Evolutionary conservation across 2,329 filamentous ascomycete species (phyloP).

Genomic region (Thermoascus crustaceus): DNA sequence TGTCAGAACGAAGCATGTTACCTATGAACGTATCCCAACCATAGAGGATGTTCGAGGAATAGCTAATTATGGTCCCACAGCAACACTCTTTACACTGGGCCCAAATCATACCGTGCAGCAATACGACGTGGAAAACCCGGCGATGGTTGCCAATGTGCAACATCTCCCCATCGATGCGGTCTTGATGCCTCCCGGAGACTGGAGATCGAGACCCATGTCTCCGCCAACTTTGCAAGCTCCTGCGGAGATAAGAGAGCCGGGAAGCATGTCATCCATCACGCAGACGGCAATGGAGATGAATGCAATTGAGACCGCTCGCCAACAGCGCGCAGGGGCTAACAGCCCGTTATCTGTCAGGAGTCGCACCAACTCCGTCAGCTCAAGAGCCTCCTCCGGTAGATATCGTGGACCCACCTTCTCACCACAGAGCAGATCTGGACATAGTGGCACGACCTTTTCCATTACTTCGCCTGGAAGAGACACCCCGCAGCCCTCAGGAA

Average conservation of each 20-base stretch:
- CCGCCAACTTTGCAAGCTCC: slow-evolving; percentile 26
- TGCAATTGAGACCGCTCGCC: slow-evolving; percentile 52
- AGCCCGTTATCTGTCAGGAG: slow-evolving; percentile 59
- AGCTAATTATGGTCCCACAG: slow-evolving; percentile 79
- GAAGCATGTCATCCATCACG: slow-evolving; percentile 62
- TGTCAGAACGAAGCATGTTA: slow-evolving; percentile 94
- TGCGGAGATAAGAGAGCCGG: slow-evolving; percentile 63
- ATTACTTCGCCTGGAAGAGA: slow-evolving; percentile 28
- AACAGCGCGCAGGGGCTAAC: slow-evolving; percentile 55
- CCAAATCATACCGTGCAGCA: slow-evolving; percentile 86
- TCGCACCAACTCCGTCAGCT: slow-evolving; percentile 55
- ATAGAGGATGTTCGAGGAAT: slow-evolving; percentile 72
- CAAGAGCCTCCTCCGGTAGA: slow-evolving; percentile 45
- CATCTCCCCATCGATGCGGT: slow-evolving; percentile 72
- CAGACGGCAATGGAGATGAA: slow-evolving; percentile 66
- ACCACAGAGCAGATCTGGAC: slow-evolving; percentile 33
- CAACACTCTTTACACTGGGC: slow-evolving; percentile 85
- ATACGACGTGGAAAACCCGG: slow-evolving; percentile 80
- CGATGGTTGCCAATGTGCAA: slow-evolving; percentile 79
- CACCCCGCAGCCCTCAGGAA: slow-evolving; percentile 28
- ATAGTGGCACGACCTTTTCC: slow-evolving; percentile 40
- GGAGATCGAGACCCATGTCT: slow-evolving; percentile 18
- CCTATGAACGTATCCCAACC: slow-evolving; percentile 79
- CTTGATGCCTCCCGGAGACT: slow-evolving; percentile 71
- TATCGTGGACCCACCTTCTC: slow-evolving; percentile 32